These are phyloP conservation scores for Cladosporium cucumerinum DNA, from an alignment of 2,329 filamentous ascomycete species.

Conservation along the genomic window DNA sequence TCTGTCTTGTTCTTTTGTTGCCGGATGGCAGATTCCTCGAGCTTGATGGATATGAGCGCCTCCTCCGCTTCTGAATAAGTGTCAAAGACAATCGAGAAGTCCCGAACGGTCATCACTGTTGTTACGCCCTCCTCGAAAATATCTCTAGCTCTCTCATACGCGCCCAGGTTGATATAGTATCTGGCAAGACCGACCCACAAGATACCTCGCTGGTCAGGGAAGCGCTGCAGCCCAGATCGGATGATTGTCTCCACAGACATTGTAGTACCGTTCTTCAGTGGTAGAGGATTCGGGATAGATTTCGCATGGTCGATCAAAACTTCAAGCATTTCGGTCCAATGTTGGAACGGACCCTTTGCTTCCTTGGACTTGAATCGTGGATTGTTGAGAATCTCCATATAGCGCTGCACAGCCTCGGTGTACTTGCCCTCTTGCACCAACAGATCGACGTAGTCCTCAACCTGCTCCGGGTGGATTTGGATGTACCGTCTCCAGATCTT, in stretches of 20 bases:
- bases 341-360: slow-evolving; percentile 89
- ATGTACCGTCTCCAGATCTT: slow-evolving; percentile 95
- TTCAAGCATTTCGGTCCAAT: slow-evolving; percentile 98
- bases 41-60: slow-evolving; percentile 83
- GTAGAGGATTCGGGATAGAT: slow-evolving; percentile 60
- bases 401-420: slow-evolving; percentile 85
- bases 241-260: slow-evolving; percentile 92
- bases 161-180: slow-evolving; percentile 92
- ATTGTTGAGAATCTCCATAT: slow-evolving; percentile 90
- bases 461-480: slow-evolving; percentile 92
- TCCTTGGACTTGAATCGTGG: slow-evolving; percentile 87
- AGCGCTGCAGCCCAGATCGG: slow-evolving; percentile 83
- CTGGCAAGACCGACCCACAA: slow-evolving; percentile 92
- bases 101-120: slow-evolving; percentile 96
- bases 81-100: slow-evolving; percentile 95
- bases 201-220: slow-evolving; percentile 90
- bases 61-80: slow-evolving; percentile 97
- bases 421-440: slow-evolving; percentile 77
- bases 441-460: slow-evolving; percentile 91
- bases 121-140: slow-evolving; percentile 95
- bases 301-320: slow-evolving; percentile 80
- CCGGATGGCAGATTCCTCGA: slow-evolving; percentile 78
- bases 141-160: slow-evolving; percentile 88
- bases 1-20: slow-evolving; percentile 76
- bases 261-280: slow-evolving; percentile 74